Conservation (phyloP, 768 basidiomycete genomes). For the Lactarius pseudohatsudake region DNA sequence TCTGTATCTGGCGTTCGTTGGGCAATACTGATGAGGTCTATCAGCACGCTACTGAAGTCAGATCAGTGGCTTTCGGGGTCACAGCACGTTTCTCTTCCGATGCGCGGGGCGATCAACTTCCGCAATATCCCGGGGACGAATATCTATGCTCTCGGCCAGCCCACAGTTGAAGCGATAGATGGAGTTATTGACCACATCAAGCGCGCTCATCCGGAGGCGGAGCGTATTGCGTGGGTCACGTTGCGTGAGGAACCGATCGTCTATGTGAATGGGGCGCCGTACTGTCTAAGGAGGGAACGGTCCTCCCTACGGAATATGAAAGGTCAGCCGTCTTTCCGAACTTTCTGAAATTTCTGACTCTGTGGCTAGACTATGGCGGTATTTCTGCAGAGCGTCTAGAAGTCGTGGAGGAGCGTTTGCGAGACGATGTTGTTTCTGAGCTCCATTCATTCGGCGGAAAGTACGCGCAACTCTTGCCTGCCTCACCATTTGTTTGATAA, state of each 20-base stretch:
- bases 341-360: slow-evolving; percentile 12
- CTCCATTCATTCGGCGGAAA: slow-evolving; percentile 80
- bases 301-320: slow-evolving; percentile 94
- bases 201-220: slow-evolving; percentile 55
- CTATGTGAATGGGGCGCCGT: slow-evolving; percentile 90
- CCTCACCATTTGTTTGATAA: slow-evolving; percentile 5
- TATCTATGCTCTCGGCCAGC: slow-evolving; percentile 93
- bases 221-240: slow-evolving; percentile 83
- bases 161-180: slow-evolving; percentile 82
- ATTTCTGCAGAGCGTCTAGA: slow-evolving; percentile 90
- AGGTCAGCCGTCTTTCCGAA: slow-evolving; percentile 43
- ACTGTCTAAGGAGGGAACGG: slow-evolving; percentile 82
- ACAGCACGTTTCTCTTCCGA: slow-evolving; percentile 58
- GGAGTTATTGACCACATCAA: slow-evolving; percentile 71
- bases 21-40: not conserved
- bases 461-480: slow-evolving; percentile 39
- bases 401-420: slow-evolving; percentile 84
- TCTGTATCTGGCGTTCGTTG: slow-evolving; percentile 14
- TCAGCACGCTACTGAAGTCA: slow-evolving; percentile 83
- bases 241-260: slow-evolving; percentile 91
- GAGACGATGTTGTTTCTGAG: slow-evolving; percentile 85
- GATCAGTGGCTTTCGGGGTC: slow-evolving; percentile 87
- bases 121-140: slow-evolving; percentile 76
- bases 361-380: slow-evolving; percentile 78
- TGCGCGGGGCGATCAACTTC: slow-evolving; percentile 96